phyloP scores from a whole-genome alignment of 208 protist genomes.

The Trypanosoma vivax region DNA sequence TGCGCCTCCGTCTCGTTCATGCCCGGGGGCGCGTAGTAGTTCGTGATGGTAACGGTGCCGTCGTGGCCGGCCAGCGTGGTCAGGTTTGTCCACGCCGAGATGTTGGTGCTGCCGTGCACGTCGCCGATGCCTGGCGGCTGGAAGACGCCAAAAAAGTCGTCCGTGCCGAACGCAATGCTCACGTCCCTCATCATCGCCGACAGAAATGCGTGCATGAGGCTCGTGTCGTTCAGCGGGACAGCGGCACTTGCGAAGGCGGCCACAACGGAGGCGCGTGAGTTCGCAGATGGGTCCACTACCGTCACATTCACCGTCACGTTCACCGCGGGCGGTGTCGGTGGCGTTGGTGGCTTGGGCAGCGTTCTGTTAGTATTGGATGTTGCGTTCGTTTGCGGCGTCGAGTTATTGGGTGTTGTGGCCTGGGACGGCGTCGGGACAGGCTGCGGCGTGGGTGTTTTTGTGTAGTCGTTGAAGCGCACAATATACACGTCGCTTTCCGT shows the following conservation, averaged over 20 bases:
- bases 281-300: background rate
- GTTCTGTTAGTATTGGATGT: too few species aligned
- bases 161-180: constrained; percentile 27
- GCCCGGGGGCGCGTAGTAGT: constrained; percentile 27
- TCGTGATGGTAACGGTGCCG: constrained; percentile 32
- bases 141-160: constrained; percentile 44
- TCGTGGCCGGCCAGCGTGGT: constrained; percentile 29
- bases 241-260: constrained; percentile 29
- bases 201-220: constrained; percentile 48
- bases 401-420: background rate
- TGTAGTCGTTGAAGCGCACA: background rate
- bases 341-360: too few species aligned
- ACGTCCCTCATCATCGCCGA: constrained; percentile 35
- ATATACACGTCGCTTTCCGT: constrained; percentile 13
- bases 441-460: background rate
- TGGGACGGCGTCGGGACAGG: constrained; percentile 1
- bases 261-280: constrained; percentile 6
- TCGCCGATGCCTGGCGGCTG: constrained; percentile 20
- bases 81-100: constrained; percentile 36
- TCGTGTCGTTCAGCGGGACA: constrained; percentile 29
- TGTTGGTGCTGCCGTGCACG: constrained; percentile 27
- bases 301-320: constrained; percentile 1
- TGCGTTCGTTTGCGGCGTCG: background rate
- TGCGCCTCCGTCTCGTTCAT: constrained; percentile 12
- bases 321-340: background rate